Conservation (phyloP, 345 rosid species). For the Brassica juncea region DNA sequence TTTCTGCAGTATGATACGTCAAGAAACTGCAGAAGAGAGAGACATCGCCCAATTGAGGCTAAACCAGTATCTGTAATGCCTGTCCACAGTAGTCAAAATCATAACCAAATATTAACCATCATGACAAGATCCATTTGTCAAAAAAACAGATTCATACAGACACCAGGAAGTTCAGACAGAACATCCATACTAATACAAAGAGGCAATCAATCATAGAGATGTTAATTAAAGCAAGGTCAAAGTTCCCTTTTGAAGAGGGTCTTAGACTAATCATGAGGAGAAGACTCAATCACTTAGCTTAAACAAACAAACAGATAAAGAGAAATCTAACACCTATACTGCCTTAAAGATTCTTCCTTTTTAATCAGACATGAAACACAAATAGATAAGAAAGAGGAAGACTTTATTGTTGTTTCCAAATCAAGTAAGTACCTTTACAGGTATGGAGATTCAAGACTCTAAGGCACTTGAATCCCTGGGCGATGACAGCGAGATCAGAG, state of each 20-base stretch:
- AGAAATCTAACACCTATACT: background rate
- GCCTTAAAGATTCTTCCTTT: background rate
- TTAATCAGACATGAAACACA: background rate
- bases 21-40: slow-evolving; percentile 71
- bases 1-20: slow-evolving; percentile 88
- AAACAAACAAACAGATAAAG: too few species aligned
- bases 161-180: slow-evolving; percentile 1
- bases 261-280: background rate
- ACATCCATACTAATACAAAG: slow-evolving; percentile 16
- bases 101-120: background rate
- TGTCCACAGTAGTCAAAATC: slow-evolving; percentile 33
- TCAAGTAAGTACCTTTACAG: slow-evolving; percentile 52
- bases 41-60: slow-evolving; percentile 64
- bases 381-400: background rate
- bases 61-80: slow-evolving; percentile 82
- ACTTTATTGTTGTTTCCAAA: background rate
- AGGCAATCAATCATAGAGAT: background rate
- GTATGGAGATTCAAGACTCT: slow-evolving; percentile 59
- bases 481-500: slow-evolving; percentile 72
- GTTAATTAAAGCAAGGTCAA: background rate
- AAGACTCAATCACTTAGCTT: background rate
- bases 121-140: background rate
- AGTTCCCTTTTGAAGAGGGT: background rate
- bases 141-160: background rate
- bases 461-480: slow-evolving; percentile 65